Evolutionary conservation across 176 grass and related monocot genomes (phyloP).

Genomic region (Typha latifolia): DNA sequence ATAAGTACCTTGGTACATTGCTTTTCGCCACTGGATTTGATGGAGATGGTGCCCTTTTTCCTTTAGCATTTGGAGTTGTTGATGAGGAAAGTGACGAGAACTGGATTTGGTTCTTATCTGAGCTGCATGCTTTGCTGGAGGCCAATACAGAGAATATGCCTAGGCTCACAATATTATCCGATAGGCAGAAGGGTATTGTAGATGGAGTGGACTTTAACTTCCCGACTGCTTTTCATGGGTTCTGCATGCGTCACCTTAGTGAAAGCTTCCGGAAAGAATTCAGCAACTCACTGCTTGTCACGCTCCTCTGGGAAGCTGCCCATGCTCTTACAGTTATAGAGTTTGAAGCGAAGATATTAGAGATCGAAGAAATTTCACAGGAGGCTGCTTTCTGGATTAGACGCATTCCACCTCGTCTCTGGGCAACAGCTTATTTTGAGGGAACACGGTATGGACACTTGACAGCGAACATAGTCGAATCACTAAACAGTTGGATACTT

Average conservation of each 20-base stretch:
- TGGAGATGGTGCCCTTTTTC: slow-evolving; percentile 89
- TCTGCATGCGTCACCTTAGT: slow-evolving; percentile 81
- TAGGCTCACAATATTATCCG: slow-evolving; percentile 84
- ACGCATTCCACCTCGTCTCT: slow-evolving; percentile 56
- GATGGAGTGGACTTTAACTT: slow-evolving; percentile 99
- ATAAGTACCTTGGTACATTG: slow-evolving; percentile 94
- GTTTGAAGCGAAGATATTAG: slow-evolving; percentile 77
- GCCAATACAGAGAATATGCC: slow-evolving; percentile 97
- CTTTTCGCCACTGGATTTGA: slow-evolving; percentile 87
- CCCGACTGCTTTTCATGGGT: slow-evolving; percentile 92
- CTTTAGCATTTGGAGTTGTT: slow-evolving; percentile 88
- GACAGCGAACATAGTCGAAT: slow-evolving; percentile 69
- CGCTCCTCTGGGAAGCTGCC: slow-evolving; percentile 85
- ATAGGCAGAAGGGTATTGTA: slow-evolving; percentile 72
- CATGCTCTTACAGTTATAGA: slow-evolving; percentile 84
- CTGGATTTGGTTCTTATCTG: slow-evolving; percentile 94
- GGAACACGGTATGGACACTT: slow-evolving; percentile 79
- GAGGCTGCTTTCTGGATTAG: slow-evolving; percentile 95
- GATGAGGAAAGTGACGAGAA: slow-evolving; percentile 95
- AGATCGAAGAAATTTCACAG: slow-evolving; percentile 79
- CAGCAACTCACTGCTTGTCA: slow-evolving; percentile 61
- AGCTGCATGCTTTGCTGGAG: slow-evolving; percentile 80
- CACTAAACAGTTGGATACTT: slow-evolving; percentile 68
- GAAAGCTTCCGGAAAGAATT: slow-evolving; percentile 89
- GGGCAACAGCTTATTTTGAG: slow-evolving; percentile 94